Evolutionary conservation across 164 flowering plant genomes (phyloP).

Genomic region (Sextonia rubra): DNA sequence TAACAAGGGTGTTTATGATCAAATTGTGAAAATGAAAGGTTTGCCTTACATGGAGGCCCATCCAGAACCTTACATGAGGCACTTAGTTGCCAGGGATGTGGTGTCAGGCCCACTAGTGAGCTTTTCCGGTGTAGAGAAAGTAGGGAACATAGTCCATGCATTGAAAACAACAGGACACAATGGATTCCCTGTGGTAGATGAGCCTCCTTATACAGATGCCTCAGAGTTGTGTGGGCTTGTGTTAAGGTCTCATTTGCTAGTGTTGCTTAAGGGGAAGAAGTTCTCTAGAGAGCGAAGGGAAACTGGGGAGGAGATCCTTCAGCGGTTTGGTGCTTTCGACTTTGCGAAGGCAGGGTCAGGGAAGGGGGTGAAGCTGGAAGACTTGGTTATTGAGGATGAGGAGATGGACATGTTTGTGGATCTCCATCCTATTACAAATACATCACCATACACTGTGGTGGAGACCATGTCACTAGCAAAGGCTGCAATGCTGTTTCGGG

Average conservation of each 20-base stretch:
- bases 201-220: constrained; percentile 68
- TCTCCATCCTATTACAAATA: constrained; percentile 86
- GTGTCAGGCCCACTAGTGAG: constrained; percentile 72
- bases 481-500: constrained; percentile 78
- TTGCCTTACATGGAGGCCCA: constrained; percentile 87
- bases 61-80: constrained; percentile 91
- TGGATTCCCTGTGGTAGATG: constrained; percentile 91
- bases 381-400: constrained; percentile 54
- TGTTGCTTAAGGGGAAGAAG: constrained; percentile 60
- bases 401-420: constrained; percentile 96
- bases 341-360: constrained; percentile 92
- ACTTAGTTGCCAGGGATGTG: constrained; percentile 74
- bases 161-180: constrained; percentile 57
- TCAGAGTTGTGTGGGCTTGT: constrained; percentile 81
- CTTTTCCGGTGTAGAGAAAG: constrained; percentile 77
- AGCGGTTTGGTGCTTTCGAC: constrained; percentile 60
- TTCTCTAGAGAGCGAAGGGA: constrained; percentile 42
- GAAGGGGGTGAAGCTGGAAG: constrained; percentile 73
- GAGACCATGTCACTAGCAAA: constrained; percentile 98
- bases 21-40: constrained; percentile 83
- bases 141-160: constrained; percentile 53
- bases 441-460: constrained; percentile 85
- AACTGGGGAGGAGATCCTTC: constrained; percentile 33
- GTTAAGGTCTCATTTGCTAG: constrained; percentile 78
- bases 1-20: constrained; percentile 89